These are phyloP conservation scores for Pterulicium gracile DNA, from an alignment of 1,284 basidiomycete genomes.

Conservation along the genomic window DNA sequence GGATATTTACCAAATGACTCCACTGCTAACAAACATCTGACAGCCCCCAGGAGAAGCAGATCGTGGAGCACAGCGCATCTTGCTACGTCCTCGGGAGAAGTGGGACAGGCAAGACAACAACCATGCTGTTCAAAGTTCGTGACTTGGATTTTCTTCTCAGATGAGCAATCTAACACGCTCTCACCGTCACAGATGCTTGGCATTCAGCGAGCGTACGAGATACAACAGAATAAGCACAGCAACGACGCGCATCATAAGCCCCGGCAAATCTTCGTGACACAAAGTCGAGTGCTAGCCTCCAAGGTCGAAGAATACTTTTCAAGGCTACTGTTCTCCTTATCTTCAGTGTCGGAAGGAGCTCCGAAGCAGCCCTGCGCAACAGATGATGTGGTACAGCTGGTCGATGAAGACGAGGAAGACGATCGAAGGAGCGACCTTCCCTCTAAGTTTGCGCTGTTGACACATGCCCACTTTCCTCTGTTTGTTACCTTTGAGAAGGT, in stretches of 20 bases:
- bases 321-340: constrained; percentile 39
- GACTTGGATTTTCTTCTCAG: background rate
- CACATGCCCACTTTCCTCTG: constrained; percentile 56
- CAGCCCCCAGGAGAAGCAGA: constrained; percentile 47
- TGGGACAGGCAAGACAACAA: constrained; percentile 67
- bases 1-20: constrained; percentile 13
- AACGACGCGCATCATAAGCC: constrained; percentile 26
- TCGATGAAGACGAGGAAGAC: constrained; percentile 38
- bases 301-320: constrained; percentile 59
- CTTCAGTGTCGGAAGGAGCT: constrained; percentile 24
- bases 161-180: background rate
- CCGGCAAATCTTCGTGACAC: constrained; percentile 64
- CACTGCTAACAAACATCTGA: background rate
- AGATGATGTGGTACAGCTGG: constrained; percentile 23
- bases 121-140: constrained; percentile 40
- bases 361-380: constrained; percentile 15
- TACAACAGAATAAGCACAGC: constrained; percentile 23
- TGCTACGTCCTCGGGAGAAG: constrained; percentile 64
- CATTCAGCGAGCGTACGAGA: constrained; percentile 41
- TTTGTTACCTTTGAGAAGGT: constrained; percentile 61
- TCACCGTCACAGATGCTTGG: constrained; percentile 43
- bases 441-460: constrained; percentile 40
- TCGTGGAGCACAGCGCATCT: constrained; percentile 49
- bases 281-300: constrained; percentile 50
- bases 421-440: constrained; percentile 39